Conservation (phyloP, 192 early-diverging fungal genomes). For the Martensiomyces pterosporus region DNA sequence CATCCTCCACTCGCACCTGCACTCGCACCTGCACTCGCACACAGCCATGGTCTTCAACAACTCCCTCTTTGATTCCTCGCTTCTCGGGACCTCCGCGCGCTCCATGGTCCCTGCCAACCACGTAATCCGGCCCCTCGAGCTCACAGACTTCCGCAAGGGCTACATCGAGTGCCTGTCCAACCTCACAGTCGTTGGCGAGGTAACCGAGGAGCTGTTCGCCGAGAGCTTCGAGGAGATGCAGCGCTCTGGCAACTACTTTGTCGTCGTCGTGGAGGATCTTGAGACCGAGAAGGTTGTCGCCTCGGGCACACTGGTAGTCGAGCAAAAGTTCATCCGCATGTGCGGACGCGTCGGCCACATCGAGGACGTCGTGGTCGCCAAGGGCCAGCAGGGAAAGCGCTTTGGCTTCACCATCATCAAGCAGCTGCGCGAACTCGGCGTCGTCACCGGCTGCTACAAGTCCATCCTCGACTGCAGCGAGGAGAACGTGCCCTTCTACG, state of each 20-base stretch:
- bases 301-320: conserved; percentile 80
- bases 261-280: conserved; percentile 77
- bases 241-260: conserved; percentile 61
- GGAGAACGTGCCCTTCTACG: conserved; percentile 86
- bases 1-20: conserved; percentile 4
- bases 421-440: conserved; percentile 73
- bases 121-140: conserved; percentile 68
- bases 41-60: conserved; percentile 35
- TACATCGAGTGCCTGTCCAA: conserved; percentile 63
- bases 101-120: conserved; percentile 62
- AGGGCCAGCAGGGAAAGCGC: conserved; percentile 67
- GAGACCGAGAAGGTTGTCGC: conserved; percentile 61
- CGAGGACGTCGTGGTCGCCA: conserved; percentile 82
- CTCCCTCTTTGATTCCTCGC: conserved; percentile 36
- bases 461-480: conserved; percentile 65
- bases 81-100: conserved; percentile 67
- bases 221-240: conserved; percentile 77
- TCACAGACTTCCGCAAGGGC: conserved; percentile 78
- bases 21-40: too few species aligned
- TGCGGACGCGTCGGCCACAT: conserved; percentile 89
- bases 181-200: conserved; percentile 74
- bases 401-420: conserved; percentile 75
- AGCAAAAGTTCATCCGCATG: conserved; percentile 83
- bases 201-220: conserved; percentile 66
- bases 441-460: conserved; percentile 87